phyloP scores from a whole-genome alignment of 2,329 filamentous ascomycete genomes.

The Macrophomina tecta region DNA sequence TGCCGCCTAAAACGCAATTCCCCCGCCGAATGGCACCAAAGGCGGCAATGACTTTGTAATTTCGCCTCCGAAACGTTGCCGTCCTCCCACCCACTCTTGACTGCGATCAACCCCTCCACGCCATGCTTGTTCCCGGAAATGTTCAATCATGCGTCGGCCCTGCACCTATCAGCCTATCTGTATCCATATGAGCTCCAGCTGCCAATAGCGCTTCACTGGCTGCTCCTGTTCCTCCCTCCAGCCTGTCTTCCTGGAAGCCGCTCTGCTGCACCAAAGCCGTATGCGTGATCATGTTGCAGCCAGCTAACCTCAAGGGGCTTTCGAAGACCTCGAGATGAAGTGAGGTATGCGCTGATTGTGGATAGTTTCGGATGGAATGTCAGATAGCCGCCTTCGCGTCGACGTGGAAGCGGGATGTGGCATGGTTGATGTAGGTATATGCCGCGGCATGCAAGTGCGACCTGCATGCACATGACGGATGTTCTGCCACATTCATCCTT shows the following conservation, averaged over 20 bases:
- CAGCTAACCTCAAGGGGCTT: no score
- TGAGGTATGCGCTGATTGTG: no score
- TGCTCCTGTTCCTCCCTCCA: not conserved
- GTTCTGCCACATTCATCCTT: not conserved
- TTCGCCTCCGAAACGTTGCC: not conserved
- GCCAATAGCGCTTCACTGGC: not conserved
- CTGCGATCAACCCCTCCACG: conserved; percentile 7
- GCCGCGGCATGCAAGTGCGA: not conserved
- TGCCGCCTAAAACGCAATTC: no score
- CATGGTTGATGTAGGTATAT: not conserved
- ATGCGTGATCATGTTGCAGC: no score
- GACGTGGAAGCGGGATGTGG: not conserved
- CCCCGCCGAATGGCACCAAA: fast-evolving
- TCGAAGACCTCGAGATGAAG: no score
- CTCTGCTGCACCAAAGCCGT: not conserved
- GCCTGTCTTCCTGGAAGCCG: no score
- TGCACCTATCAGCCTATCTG: conserved; percentile 13
- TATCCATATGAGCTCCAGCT: not conserved
- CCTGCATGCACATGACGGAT: not conserved
- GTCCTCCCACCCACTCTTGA: conserved; percentile 18
- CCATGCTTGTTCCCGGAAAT: not conserved
- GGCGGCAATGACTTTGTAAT: not conserved
- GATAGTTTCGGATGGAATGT: no score
- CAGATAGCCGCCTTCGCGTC: not conserved
- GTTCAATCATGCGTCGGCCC: conserved; percentile 19